Percentiles rank a stretch among this genome's conserved stretches.
Evolutionary conservation across 176 grass and related monocot species (phyloP).

Genomic region (Lolium perenne): DNA sequence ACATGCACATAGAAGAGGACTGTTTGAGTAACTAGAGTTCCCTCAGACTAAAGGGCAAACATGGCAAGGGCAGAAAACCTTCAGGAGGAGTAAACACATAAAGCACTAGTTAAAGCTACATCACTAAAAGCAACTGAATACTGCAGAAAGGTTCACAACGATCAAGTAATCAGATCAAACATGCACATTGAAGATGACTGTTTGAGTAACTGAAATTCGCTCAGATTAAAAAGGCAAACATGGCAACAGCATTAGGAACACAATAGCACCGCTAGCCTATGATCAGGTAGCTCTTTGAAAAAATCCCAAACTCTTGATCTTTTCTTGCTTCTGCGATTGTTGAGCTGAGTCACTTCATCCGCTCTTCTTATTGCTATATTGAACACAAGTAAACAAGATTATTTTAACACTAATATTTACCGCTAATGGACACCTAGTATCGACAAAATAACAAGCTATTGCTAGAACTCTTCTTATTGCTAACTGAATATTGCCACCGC

Average conservation of each 20-base stretch:
- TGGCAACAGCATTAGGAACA: slow-evolving; percentile 3
- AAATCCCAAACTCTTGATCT: neutral
- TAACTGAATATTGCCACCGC: too few species aligned
- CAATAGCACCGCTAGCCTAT: neutral
- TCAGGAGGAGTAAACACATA: too few species aligned
- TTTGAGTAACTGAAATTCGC: neutral
- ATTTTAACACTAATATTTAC: too few species aligned
- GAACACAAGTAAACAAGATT: too few species aligned
- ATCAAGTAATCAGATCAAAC: slow-evolving; percentile 29
- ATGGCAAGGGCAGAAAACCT: neutral
- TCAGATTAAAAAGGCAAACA: neutral
- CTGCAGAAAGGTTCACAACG: neutral
- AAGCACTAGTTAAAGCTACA: slow-evolving; percentile 12
- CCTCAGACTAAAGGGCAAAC: neutral
- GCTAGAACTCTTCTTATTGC: too few species aligned
- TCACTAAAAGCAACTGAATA: neutral
- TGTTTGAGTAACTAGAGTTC: neutral
- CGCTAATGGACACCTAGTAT: too few species aligned
- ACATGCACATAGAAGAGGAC: neutral
- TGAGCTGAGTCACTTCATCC: neutral
- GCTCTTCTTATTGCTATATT: too few species aligned
- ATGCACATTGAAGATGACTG: neutral
- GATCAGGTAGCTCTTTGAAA: neutral
- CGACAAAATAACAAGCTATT: too few species aligned
- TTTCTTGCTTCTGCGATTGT: neutral